Percentiles rank a stretch among this genome's conserved stretches.
Evolutionary conservation across 768 basidiomycete species (phyloP).

Genomic region (Naganishia antarctica): DNA sequence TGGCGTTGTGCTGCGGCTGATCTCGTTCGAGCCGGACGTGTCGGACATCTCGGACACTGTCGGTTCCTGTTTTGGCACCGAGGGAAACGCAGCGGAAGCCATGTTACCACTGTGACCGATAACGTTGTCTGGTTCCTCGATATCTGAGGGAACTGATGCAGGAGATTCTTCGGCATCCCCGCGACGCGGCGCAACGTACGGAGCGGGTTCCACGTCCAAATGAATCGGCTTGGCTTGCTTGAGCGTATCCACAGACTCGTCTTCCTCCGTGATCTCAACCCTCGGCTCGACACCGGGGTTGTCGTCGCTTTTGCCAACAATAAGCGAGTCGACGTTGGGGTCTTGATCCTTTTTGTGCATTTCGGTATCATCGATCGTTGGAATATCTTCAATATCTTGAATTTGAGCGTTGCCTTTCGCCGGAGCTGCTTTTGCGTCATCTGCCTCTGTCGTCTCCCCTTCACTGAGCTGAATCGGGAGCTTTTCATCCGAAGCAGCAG

Average conservation of each 20-base stretch:
- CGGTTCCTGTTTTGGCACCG: conserved; percentile 15
- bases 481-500: background rate
- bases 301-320: background rate
- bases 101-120: background rate
- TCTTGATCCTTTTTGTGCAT: conserved; percentile 16
- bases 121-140: background rate
- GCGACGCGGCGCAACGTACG: background rate
- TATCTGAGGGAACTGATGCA: background rate
- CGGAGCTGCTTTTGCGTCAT: background rate
- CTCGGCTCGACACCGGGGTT: background rate
- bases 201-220: background rate
- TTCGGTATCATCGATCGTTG: conserved; percentile 9
- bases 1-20: conserved; percentile 3
- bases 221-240: background rate
- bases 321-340: conserved; percentile 7
- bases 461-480: background rate
- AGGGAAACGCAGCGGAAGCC: conserved; percentile 9
- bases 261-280: conserved; percentile 15
- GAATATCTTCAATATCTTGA: conserved; percentile 18
- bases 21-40: background rate
- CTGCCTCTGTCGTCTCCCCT: background rate
- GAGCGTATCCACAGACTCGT: background rate
- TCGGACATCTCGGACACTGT: background rate
- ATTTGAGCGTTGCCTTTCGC: background rate
- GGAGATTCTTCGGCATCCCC: background rate